Evolutionary conservation across 805 yeast genomes (phyloP).

Genomic region (Clavispora vitiphila): DNA sequence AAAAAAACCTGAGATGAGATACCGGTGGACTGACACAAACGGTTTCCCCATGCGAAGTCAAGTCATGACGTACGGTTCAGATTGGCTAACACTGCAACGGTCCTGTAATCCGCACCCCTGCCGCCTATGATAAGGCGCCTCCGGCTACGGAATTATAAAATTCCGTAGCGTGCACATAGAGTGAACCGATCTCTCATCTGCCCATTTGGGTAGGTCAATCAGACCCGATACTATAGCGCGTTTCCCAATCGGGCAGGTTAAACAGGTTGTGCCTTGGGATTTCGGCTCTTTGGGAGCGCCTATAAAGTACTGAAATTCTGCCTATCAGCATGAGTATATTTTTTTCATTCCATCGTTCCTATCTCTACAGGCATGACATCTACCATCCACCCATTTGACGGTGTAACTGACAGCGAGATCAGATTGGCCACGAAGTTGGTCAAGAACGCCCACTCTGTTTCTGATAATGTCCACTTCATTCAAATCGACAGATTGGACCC

Average conservation of each 20-base stretch:
- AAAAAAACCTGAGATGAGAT: no score
- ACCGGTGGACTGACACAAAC: neutral
- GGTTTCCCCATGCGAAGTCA: neutral
- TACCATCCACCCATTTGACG: constrained; percentile 51
- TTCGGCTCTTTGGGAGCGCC: neutral
- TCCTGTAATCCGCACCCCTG: neutral
- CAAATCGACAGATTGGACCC: constrained; percentile 72
- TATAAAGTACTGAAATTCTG: neutral
- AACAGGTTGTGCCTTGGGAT: neutral
- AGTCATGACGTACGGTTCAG: neutral
- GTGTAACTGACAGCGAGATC: constrained; percentile 55
- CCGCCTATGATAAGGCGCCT: neutral
- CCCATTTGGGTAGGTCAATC: neutral
- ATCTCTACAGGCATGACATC: constrained; percentile 4
- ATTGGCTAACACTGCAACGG: neutral
- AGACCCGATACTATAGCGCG: constrained; percentile 2
- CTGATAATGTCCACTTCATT: constrained; percentile 54
- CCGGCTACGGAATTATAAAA: neutral
- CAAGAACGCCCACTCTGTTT: constrained; percentile 51
- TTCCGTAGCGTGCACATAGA: neutral
- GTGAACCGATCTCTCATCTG: neutral
- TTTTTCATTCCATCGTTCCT: neutral
- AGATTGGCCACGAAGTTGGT: constrained; percentile 53
- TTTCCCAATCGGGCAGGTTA: constrained; percentile 9
- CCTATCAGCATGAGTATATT: neutral